Evolutionary conservation across 2,329 filamentous ascomycete species (phyloP).

Genomic region (Fusarium falciforme): DNA sequence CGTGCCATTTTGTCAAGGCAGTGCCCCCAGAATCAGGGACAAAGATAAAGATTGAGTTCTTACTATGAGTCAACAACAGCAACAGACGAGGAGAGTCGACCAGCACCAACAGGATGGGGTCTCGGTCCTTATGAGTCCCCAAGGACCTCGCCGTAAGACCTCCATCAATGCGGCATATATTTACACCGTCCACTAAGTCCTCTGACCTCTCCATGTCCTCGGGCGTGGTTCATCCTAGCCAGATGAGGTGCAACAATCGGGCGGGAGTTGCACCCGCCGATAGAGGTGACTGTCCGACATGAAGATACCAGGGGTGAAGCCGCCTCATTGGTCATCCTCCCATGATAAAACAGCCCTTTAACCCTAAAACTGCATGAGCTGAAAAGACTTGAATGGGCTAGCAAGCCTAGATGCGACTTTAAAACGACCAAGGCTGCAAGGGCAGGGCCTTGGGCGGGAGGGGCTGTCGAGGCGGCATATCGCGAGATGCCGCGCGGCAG

Average conservation of each 20-base stretch:
- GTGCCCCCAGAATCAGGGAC: neutral
- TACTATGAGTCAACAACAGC: neutral
- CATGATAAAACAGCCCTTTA: conserved; percentile 7
- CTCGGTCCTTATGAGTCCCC: conserved; percentile 15
- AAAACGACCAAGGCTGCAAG: conserved; percentile 31
- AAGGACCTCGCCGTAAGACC: neutral
- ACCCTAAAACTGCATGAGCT: conserved; percentile 33
- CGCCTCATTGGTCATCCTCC: conserved; percentile 21
- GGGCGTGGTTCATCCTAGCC: conserved; percentile 1
- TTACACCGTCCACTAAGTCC: conserved; percentile 3
- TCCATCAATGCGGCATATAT: conserved; percentile 11
- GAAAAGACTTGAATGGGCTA: conserved; percentile 23
- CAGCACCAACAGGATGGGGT: neutral
- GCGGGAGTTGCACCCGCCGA: conserved; percentile 8
- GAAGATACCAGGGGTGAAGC: conserved; percentile 21
- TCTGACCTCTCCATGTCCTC: neutral
- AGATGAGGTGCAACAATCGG: conserved; percentile 8
- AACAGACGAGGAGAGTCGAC: neutral
- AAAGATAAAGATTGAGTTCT: neutral
- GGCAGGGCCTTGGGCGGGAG: neutral
- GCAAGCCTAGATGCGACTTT: conserved; percentile 25
- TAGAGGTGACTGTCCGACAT: conserved; percentile 9
- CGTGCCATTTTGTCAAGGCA: conserved; percentile 18
- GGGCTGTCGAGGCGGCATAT: neutral
- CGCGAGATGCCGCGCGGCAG: neutral